Percentiles rank a stretch among this genome's conserved stretches.
These are phyloP conservation scores for Plantago lanceolata DNA, from an alignment of 305 asterid species.

Conservation along the genomic window DNA sequence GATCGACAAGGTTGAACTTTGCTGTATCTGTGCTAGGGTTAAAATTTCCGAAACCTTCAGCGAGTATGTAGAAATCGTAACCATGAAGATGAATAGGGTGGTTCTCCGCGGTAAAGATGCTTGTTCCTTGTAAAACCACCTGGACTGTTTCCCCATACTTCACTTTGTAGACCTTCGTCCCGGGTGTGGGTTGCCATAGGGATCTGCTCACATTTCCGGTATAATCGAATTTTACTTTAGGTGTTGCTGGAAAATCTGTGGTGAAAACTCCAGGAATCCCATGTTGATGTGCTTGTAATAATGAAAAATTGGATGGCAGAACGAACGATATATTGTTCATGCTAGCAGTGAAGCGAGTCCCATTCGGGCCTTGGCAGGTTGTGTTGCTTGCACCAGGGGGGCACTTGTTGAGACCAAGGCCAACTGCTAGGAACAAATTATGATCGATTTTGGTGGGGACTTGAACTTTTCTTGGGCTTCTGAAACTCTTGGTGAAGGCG, in stretches of 20 bases:
- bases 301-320: constrained; percentile 50
- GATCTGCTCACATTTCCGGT: constrained; percentile 59
- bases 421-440: constrained; percentile 54
- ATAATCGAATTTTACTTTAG: constrained; percentile 50
- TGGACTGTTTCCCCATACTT: constrained; percentile 56
- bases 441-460: constrained; percentile 62
- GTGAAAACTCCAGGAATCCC: constrained; percentile 61
- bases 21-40: constrained; percentile 55
- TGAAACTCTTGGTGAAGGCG: constrained; percentile 47
- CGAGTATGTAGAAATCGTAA: constrained; percentile 63
- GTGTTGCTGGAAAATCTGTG: constrained; percentile 53
- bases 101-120: constrained; percentile 54
- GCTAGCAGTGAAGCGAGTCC: constrained; percentile 59
- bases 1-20: constrained; percentile 70
- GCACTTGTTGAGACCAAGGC: constrained; percentile 60
- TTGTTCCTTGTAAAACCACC: constrained; percentile 66
- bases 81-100: constrained; percentile 83
- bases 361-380: constrained; percentile 67
- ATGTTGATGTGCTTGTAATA: constrained; percentile 65
- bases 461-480: constrained; percentile 41
- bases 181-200: constrained; percentile 52
- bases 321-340: constrained; percentile 64
- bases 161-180: constrained; percentile 47
- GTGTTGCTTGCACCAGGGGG: constrained; percentile 44
- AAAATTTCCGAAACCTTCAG: constrained; percentile 71